Evolutionary conservation across 1,139 yeast species (phyloP), one percentile per base, ranked within the genome.

Genomic region (Geotrichum siamense): DNA sequence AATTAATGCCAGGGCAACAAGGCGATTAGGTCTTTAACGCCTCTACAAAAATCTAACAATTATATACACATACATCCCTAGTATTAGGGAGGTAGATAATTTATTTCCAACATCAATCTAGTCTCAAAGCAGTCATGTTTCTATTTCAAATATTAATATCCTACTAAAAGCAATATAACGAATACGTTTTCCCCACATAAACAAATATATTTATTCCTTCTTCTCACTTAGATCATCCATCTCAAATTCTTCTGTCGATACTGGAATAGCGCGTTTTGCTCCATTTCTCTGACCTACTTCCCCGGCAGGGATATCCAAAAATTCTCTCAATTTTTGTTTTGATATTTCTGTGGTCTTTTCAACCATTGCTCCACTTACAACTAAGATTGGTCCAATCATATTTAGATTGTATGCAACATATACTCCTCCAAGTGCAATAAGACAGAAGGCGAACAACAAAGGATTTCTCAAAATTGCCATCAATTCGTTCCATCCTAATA

Each of bases 401-500:
- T 82, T 82, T 62, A 82, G 70, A 43, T 74, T 73, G 59, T 84
- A 82, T 52, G 87, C 73, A 42, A 82, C 72, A 58, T 82, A 86
- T 2, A 74, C 61, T 1, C 76, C 82, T 0, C 82, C 86, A 1
- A 75, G 76, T 2, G 83, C 53, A 41, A 87, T 57, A 9, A 76
- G 51, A 6, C 76, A 56, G 44, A 81, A 65, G 16, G 86, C 68
- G 56, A 87, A 79, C 55, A 51, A 72, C 20, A 83, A 58, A 23
- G 98, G 98, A 61, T 85, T 89, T 51, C 94, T 74, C 41, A 91
- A 59, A 19, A 91, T 77, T 6, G 94, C 82, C 82, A 87, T 76
- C 55, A 91, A 82, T 69, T 93, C 97, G 63, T 89, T 89, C 96
- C 96, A 91, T 12, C 98, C 98, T 26, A 91, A 69, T 5, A 84